phyloP scores from a whole-genome alignment of 352 stramenopile species.

The Globisporangium solare region DNA sequence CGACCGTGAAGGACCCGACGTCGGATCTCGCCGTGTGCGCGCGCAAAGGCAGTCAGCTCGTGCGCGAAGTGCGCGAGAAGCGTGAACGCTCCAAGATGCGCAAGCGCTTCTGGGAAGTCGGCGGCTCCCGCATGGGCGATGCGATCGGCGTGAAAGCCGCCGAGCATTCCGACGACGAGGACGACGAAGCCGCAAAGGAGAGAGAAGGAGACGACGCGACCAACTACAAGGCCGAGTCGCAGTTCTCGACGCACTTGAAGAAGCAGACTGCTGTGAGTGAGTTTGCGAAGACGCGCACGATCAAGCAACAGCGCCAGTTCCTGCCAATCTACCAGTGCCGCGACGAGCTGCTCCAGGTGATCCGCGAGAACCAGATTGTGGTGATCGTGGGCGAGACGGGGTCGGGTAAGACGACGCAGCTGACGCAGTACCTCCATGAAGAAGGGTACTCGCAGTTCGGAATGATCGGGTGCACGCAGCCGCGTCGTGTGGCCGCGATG shows the following conservation, averaged over 20 bases:
- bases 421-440: conserved; percentile 95
- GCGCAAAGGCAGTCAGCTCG: conserved; percentile 88
- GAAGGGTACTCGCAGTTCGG: conserved; percentile 87
- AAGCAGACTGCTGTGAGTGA: conserved; percentile 89
- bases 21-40: conserved; percentile 95
- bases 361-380: conserved; percentile 98
- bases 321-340: conserved; percentile 95
- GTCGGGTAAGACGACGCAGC: conserved; percentile 97
- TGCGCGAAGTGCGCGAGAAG: conserved; percentile 76
- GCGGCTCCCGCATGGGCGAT: conserved; percentile 95
- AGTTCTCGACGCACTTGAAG: conserved; percentile 94
- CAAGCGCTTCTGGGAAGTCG: conserved; percentile 99
- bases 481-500: conserved; percentile 98
- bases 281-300: conserved; percentile 96
- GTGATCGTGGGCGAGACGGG: conserved; percentile 99
- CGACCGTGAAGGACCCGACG: conserved; percentile 94
- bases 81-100: conserved; percentile 91
- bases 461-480: conserved; percentile 96
- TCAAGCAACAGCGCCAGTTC: conserved; percentile 95
- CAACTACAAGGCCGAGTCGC: conserved; percentile 94
- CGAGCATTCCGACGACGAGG: conserved; percentile 50
- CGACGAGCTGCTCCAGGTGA: conserved; percentile 95
- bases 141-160: conserved; percentile 89
- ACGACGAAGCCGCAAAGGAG: conserved; percentile 40
- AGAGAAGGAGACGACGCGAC: conserved; percentile 44